phyloP scores from a whole-genome alignment of 2,329 filamentous ascomycete species.

The Scytalidium sp. region DNA sequence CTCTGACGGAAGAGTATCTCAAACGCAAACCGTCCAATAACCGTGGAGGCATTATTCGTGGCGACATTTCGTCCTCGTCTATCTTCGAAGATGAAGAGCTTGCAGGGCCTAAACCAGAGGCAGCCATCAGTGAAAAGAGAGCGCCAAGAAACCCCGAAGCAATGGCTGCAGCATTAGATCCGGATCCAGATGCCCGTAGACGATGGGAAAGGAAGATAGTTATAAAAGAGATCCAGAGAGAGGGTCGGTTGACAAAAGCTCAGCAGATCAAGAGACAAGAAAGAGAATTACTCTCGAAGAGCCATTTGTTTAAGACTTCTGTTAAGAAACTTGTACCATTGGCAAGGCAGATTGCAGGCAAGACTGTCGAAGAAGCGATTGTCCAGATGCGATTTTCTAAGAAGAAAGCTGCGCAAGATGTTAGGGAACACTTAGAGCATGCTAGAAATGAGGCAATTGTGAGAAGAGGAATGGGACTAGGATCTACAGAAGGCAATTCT shows the following conservation, averaged over 20 bases:
- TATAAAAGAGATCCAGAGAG: constrained; percentile 67
- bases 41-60: constrained; percentile 36
- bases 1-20: constrained; percentile 60
- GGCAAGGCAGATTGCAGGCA: constrained; percentile 85
- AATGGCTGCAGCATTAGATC: constrained; percentile 67
- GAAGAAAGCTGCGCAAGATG: constrained; percentile 85
- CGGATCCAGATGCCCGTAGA: constrained; percentile 66
- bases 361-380: constrained; percentile 91
- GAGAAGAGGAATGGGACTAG: constrained; percentile 79
- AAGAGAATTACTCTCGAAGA: constrained; percentile 55
- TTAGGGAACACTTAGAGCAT: constrained; percentile 74
- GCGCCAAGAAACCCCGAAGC: constrained; percentile 42
- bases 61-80: constrained; percentile 44
- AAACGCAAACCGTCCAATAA: constrained; percentile 28
- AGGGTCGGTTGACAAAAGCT: constrained; percentile 63
- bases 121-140: constrained; percentile 23
- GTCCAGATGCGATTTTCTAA: constrained; percentile 92
- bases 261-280: constrained; percentile 67
- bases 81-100: constrained; percentile 47
- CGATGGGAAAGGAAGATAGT: constrained; percentile 84
- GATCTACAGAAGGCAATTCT: constrained; percentile 26
- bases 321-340: constrained; percentile 89
- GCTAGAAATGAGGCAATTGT: constrained; percentile 81
- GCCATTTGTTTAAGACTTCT: constrained; percentile 74
- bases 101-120: constrained; percentile 18